Evolutionary conservation across 352 stramenopile genomes (phyloP).

Genomic region (Stramenopiles sp.): DNA sequence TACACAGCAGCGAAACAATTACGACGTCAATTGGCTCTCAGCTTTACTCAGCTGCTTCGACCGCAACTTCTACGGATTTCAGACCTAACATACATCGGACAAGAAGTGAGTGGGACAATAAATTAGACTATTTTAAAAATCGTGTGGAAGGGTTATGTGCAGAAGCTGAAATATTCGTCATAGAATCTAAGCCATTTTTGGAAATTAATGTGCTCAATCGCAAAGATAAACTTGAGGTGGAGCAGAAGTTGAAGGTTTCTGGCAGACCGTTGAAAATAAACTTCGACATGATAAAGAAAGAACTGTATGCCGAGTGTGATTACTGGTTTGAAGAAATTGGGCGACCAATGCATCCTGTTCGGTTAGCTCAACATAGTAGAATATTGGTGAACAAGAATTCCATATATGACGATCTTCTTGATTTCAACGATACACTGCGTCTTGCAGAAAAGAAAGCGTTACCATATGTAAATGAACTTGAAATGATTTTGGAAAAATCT

Average conservation of each 20-base stretch:
- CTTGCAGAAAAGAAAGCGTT: neutral
- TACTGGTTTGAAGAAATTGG: neutral
- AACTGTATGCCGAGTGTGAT: neutral
- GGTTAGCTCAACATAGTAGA: neutral
- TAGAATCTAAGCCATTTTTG: neutral
- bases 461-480: neutral
- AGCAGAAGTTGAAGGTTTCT: neutral
- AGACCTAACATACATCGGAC: neutral
- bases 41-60: neutral
- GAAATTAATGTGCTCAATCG: neutral
- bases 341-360: neutral
- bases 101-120: neutral
- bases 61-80: neutral
- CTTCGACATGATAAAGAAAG: neutral
- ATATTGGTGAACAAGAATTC: neutral
- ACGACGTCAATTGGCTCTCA: neutral
- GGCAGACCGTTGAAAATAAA: neutral
- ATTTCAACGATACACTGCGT: neutral
- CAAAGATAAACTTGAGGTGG: neutral
- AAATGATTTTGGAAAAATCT: neutral
- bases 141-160: neutral
- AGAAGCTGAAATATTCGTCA: neutral
- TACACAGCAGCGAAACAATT: neutral
- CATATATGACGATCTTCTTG: neutral
- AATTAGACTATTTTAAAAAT: neutral